phyloP scores from a whole-genome alignment of 2,329 filamentous ascomycete genomes.

The Aspergillus bombycis region DNA sequence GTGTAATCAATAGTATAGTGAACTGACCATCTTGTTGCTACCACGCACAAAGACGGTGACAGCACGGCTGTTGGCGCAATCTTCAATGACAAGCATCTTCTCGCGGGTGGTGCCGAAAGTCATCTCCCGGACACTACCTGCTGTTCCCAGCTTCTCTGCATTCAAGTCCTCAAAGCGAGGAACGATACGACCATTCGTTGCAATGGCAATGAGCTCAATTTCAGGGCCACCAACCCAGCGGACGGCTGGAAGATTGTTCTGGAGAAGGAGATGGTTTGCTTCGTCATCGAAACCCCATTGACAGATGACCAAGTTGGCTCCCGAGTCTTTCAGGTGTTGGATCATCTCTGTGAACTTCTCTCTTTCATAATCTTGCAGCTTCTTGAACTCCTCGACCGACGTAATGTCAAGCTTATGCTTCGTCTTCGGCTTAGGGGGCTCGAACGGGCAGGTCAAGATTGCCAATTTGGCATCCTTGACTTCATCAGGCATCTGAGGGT shows the following conservation, averaged over 20 bases:
- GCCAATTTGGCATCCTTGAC: slow-evolving; percentile 95
- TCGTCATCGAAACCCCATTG: slow-evolving; percentile 99
- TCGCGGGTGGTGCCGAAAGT: slow-evolving; percentile 95
- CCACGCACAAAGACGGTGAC: slow-evolving; percentile 96
- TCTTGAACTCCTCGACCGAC: slow-evolving; percentile 96
- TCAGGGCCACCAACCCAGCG: slow-evolving; percentile 98
- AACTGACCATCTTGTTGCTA: slow-evolving; percentile 95
- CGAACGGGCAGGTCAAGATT: slow-evolving; percentile 96
- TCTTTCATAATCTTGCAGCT: slow-evolving; percentile 91
- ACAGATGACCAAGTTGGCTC: slow-evolving; percentile 96
- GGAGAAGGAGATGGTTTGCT: slow-evolving; percentile 93
- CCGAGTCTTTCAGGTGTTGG: slow-evolving; percentile 93
- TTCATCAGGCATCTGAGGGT: slow-evolving; percentile 97
- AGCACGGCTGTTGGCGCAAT: slow-evolving; percentile 95
- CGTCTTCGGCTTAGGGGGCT: slow-evolving; percentile 98
- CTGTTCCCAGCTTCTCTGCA: slow-evolving; percentile 84
- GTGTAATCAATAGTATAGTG: neutral
- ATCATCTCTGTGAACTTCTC: slow-evolving; percentile 99
- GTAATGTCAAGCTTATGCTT: slow-evolving; percentile 99
- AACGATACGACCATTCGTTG: slow-evolving; percentile 96
- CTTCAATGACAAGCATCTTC: slow-evolving; percentile 99
- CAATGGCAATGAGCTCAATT: slow-evolving; percentile 97
- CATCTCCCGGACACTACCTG: slow-evolving; percentile 91
- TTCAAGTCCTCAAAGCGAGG: slow-evolving; percentile 95
- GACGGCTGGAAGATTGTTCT: slow-evolving; percentile 93